Base-by-base conservation (phyloP, 108 stramenopile genomes). In the Cyclotella baltica region DNA sequence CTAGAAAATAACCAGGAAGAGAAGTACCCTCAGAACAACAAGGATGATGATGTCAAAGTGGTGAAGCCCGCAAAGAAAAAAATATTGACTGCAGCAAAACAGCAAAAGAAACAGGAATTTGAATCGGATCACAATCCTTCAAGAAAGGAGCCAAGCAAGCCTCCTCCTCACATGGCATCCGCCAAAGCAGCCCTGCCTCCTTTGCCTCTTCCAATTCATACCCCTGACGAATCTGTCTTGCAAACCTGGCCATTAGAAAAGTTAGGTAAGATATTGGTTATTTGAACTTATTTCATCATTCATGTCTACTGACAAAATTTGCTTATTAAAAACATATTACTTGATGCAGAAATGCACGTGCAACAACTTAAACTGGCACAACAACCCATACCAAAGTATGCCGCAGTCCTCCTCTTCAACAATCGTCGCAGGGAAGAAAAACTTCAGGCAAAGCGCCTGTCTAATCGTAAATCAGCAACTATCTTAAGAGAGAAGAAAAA, bases 341-440 rank as follows among this genome's bases (percentile, higher is more conserved):
- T 23, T 27, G 20, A 10, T 25, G 11, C 22, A 55, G 55, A 55
- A 55, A 55, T 27, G 55, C 25, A 55, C 55, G 55, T 55, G 25
- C 25, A 22, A 22, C 55, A 55, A 55, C 55, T 55, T 23, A 55
- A 55, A 55, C 55, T 23, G 10, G 4, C 55, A 4, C 11, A 23
- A 2, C 55, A 25, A 27, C 25, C 55, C 2, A 55, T 55, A 4
- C 55, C 55, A n/a, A n/a, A 27, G 11, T 23, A 55, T 25, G 22
- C 25, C 22, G 55, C 55, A 23, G 55, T 55, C 55, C 55, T 55
- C 55, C 55, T 55, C 55, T 55, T 55, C 55, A 25, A 55, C 25
- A 27, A 2, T 27, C 55, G 55, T 55, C 55, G 55, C 25, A 22
- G 25, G 25, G 55, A 55, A 23, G 23, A 55, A 25, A 55, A 55